Percentiles rank a stretch among this genome's conserved stretches.
Evolutionary conservation across 2,329 filamentous ascomycete species (phyloP).

Genomic region (Penicillium griseofulvum): DNA sequence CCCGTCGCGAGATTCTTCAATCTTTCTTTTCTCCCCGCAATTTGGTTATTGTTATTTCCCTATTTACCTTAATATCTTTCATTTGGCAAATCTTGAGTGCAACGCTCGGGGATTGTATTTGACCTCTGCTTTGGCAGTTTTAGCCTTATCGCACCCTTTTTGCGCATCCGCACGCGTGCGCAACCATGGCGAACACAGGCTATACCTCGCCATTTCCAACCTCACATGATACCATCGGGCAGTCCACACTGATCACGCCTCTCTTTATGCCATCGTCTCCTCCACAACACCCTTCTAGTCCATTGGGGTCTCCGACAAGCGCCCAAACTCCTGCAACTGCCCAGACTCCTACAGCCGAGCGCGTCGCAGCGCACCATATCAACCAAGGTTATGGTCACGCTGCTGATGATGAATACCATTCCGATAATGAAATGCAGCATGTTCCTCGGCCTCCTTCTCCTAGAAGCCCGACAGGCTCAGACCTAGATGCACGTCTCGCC

Average conservation of each 20-base stretch:
- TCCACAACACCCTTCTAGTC: conserved; percentile 21
- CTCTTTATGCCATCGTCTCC: conserved; percentile 40
- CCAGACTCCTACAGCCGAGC: conserved; percentile 25
- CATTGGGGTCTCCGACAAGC: conserved; percentile 22
- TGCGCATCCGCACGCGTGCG: conserved; percentile 15
- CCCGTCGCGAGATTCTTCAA: conserved; percentile 6
- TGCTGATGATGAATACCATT: conserved; percentile 11
- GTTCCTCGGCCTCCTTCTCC: conserved; percentile 20
- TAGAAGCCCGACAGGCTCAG: conserved; percentile 28
- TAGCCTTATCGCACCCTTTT: conserved; percentile 1
- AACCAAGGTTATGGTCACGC: conserved; percentile 5
- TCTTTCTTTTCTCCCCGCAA: conserved; percentile 8
- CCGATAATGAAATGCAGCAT: conserved; percentile 9
- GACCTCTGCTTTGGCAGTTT: background rate
- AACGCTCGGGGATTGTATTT: background rate
- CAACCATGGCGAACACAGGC: conserved; percentile 39
- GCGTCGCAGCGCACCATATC: conserved; percentile 8
- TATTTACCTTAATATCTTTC: background rate
- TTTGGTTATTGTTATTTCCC: conserved; percentile 19
- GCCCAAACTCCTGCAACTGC: conserved; percentile 24
- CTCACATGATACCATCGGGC: conserved; percentile 43
- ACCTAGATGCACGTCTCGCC: conserved; percentile 41
- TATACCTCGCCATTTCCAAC: conserved; percentile 40
- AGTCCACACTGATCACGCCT: conserved; percentile 40
- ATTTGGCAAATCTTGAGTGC: background rate